These are phyloP conservation scores for Sarocladium strictum DNA, from an alignment of 2,329 filamentous ascomycete genomes.

Conservation along the genomic window DNA sequence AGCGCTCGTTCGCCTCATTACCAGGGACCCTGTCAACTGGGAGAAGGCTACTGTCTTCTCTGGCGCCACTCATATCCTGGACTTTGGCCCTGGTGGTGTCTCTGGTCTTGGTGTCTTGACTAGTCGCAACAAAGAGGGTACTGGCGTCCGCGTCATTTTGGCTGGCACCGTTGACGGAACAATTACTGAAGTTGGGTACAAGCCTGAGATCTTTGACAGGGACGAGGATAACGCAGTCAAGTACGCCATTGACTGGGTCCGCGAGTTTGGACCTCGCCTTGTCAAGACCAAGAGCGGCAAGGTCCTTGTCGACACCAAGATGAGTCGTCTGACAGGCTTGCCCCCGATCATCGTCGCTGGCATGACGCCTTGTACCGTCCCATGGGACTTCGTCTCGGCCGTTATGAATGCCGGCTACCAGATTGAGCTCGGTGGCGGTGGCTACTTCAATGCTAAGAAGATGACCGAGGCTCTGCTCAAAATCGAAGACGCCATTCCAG, in stretches of 20 bases:
- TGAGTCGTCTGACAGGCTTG: slow-evolving; percentile 79
- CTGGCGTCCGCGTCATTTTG: slow-evolving; percentile 91
- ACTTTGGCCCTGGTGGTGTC: slow-evolving; percentile 95
- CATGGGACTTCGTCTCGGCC: slow-evolving; percentile 86
- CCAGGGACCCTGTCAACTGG: slow-evolving; percentile 91
- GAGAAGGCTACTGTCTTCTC: slow-evolving; percentile 90
- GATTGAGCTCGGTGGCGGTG: slow-evolving; percentile 83
- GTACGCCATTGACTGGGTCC: slow-evolving; percentile 95
- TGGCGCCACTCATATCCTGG: slow-evolving; percentile 85
- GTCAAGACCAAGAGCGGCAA: slow-evolving; percentile 84
- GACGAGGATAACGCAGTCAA: slow-evolving; percentile 93
- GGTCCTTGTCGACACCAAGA: slow-evolving; percentile 94
- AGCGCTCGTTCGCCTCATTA: slow-evolving; percentile 84
- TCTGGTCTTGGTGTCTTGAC: slow-evolving; percentile 94
- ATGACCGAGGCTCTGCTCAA: slow-evolving; percentile 81
- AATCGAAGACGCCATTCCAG: slow-evolving; percentile 77
- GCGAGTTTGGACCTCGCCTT: slow-evolving; percentile 88
- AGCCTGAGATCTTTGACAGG: slow-evolving; percentile 94
- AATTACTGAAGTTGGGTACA: slow-evolving; percentile 89
- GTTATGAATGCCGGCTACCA: slow-evolving; percentile 96
- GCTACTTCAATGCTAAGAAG: slow-evolving; percentile 75
- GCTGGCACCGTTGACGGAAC: slow-evolving; percentile 90
- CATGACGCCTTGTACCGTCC: slow-evolving; percentile 87
- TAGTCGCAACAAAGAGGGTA: slow-evolving; percentile 98
- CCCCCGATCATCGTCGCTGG: slow-evolving; percentile 87